phyloP scores from a whole-genome alignment of 768 basidiomycete genomes.

The Suillus plorans region DNA sequence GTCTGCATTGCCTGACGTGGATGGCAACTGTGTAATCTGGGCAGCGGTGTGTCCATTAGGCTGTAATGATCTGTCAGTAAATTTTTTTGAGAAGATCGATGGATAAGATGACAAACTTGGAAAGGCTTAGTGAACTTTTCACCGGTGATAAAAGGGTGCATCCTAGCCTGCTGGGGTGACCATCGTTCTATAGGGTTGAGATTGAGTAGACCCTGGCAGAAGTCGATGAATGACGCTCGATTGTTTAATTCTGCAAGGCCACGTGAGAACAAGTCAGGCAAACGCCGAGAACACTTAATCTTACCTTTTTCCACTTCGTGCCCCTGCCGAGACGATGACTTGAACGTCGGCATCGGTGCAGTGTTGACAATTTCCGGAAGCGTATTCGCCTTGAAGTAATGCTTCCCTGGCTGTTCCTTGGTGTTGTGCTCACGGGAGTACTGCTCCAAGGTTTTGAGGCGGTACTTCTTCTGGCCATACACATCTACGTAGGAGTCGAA shows the following conservation, averaged over 20 bases:
- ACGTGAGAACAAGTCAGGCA: background rate
- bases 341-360: conserved; percentile 88
- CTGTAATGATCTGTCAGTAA: conserved; percentile 29
- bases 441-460: conserved; percentile 89
- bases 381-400: conserved; percentile 95
- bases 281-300: conserved; percentile 18
- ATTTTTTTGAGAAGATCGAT: conserved; percentile 3
- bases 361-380: conserved; percentile 95
- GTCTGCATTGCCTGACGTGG: conserved; percentile 42
- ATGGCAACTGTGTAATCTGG: conserved; percentile 29
- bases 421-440: conserved; percentile 94
- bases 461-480: conserved; percentile 79
- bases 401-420: conserved; percentile 97
- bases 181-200: conserved; percentile 94
- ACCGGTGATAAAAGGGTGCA: conserved; percentile 98
- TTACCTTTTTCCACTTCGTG: conserved; percentile 90
- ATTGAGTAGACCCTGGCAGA: conserved; percentile 91
- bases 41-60: conserved; percentile 46
- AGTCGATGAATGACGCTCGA: conserved; percentile 94
- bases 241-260: conserved; percentile 72
- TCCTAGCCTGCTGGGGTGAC: conserved; percentile 94
- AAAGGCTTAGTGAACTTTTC: conserved; percentile 92
- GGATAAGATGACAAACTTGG: conserved; percentile 49
- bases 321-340: conserved; percentile 65
- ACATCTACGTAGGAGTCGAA: conserved; percentile 80